These are phyloP conservation scores for Gastrolobium bilobum DNA, from an alignment of 306 rosid genomes.

Conservation along the genomic window DNA sequence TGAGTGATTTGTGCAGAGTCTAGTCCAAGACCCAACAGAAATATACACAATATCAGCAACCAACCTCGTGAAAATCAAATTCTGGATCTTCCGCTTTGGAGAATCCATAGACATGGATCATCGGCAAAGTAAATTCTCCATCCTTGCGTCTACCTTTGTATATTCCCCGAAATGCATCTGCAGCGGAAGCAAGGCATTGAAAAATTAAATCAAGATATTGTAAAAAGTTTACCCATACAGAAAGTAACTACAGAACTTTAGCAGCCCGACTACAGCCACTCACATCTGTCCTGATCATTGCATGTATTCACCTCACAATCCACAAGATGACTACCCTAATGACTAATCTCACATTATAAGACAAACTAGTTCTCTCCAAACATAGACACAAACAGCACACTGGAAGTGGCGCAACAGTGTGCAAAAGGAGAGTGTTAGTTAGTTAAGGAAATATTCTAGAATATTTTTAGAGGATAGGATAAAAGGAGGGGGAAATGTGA, in stretches of 20 bases:
- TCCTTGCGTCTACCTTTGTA: slow-evolving; percentile 63
- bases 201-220: slow-evolving; percentile 20
- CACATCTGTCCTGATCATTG: neutral
- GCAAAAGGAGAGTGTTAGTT: too few relatives aligned
- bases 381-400: neutral
- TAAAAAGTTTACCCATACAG: slow-evolving; percentile 5
- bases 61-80: slow-evolving; percentile 92
- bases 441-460: too few relatives aligned
- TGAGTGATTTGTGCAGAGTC: slow-evolving; percentile 31
- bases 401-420: too few relatives aligned
- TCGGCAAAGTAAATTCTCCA: slow-evolving; percentile 65
- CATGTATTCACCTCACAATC: neutral
- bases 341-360: slow-evolving; percentile 9
- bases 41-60: slow-evolving; percentile 39
- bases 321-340: neutral
- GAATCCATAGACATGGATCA: slow-evolving; percentile 93
- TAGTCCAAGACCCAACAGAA: slow-evolving; percentile 17
- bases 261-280: slow-evolving; percentile 12
- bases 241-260: neutral
- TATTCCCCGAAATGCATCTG: slow-evolving; percentile 88
- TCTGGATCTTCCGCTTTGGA: slow-evolving; percentile 97
- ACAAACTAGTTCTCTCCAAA: neutral
- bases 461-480: too few relatives aligned
- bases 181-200: slow-evolving; percentile 38
- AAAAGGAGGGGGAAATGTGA: too few relatives aligned